Percentiles rank a stretch among this genome's conserved stretches.
Conservation (phyloP, 148 eudicot species). For the Vaccinium myrtillus region DNA sequence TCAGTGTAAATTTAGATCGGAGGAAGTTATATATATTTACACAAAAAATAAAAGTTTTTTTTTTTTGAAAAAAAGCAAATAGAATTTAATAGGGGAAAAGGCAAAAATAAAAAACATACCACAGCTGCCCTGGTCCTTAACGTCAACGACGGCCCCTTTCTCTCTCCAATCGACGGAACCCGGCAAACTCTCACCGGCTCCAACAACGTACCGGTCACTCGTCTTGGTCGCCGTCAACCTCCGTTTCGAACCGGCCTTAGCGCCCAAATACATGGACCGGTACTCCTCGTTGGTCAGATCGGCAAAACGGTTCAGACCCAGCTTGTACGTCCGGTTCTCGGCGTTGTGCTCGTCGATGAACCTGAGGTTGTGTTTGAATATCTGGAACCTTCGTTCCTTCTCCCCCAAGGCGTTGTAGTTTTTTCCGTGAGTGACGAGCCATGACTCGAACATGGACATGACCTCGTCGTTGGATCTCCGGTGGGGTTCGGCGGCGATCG, state of each 20-base stretch:
- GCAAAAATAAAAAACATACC: constrained; percentile 35
- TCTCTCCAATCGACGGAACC: constrained; percentile 31
- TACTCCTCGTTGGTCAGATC: constrained; percentile 87
- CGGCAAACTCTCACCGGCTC: constrained; percentile 59
- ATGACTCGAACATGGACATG: constrained; percentile 55
- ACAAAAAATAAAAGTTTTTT: no score
- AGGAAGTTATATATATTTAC: no score
- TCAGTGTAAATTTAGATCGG: no score
- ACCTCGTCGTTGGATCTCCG: constrained; percentile 43
- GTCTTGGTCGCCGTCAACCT: constrained; percentile 26
- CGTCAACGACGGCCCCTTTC: constrained; percentile 65
- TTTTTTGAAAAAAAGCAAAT: no score
- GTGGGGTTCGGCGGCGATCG: constrained; percentile 37
- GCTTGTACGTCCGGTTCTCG: constrained; percentile 36
- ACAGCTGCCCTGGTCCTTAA: constrained; percentile 88
- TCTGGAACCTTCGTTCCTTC: constrained; percentile 51
- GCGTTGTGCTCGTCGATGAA: constrained; percentile 71
- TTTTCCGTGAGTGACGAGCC: constrained; percentile 62
- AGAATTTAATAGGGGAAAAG: no score
- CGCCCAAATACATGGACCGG: constrained; percentile 55
- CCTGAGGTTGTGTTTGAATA: constrained; percentile 60
- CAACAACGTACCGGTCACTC: constrained; percentile 53
- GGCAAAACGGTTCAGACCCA: constrained; percentile 76
- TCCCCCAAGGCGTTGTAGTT: constrained; percentile 68
- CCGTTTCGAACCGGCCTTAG: constrained; percentile 21